phyloP scores from a whole-genome alignment of 2,329 filamentous ascomycete species.

The Colletotrichum sansevieriae region DNA sequence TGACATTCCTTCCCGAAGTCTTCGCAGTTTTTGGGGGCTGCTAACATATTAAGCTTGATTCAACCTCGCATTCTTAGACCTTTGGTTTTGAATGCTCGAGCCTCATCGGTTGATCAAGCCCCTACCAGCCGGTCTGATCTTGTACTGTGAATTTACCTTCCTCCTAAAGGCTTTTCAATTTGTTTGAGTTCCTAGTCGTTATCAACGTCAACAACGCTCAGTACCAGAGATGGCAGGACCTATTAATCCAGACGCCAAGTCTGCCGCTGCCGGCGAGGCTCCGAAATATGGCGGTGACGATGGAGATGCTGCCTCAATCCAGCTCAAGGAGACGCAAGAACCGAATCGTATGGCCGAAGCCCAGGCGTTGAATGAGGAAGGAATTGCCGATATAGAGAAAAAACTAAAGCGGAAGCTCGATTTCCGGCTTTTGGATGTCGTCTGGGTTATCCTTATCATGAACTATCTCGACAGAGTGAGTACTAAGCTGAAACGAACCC shows the following conservation, averaged over 20 bases:
- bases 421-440: no score
- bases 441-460: no score
- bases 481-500: no score
- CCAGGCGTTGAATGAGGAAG: slow-evolving; percentile 39
- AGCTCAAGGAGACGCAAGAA: slow-evolving; percentile 5
- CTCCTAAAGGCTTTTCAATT: not conserved
- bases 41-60: slow-evolving; percentile 1
- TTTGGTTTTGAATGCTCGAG: not conserved
- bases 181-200: no score
- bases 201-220: no score
- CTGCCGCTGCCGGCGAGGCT: not conserved
- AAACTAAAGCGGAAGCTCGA: no score
- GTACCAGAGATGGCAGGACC: not conserved
- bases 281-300: not conserved
- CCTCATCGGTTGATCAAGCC: not conserved
- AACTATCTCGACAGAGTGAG: no score
- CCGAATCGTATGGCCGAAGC: slow-evolving; percentile 5
- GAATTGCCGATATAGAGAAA: no score
- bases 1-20: not conserved
- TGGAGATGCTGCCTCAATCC: not conserved
- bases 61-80: not conserved
- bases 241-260: not conserved
- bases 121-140: not conserved
- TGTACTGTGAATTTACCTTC: not conserved
- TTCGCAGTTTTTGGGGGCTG: not conserved